These are phyloP conservation scores for Phaeosphaeria sp. DNA, from an alignment of 2,329 filamentous ascomycete genomes.

Conservation along the genomic window DNA sequence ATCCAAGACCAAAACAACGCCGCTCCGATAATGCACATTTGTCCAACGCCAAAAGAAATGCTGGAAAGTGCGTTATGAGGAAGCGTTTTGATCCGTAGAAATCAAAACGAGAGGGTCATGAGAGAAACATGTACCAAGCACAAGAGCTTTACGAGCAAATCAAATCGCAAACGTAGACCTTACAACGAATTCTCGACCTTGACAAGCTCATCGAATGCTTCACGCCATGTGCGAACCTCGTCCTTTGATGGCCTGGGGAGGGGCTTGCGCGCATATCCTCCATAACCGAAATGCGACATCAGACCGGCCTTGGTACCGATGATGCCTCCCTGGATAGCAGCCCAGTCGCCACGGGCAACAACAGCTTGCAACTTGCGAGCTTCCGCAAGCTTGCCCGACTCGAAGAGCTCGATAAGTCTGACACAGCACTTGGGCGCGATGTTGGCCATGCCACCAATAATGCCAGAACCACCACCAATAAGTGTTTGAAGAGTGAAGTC, in stretches of 20 bases:
- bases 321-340: slow-evolving; percentile 71
- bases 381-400: slow-evolving; percentile 64
- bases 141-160: background rate
- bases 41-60: slow-evolving; percentile 31
- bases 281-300: slow-evolving; percentile 69
- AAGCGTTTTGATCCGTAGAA: background rate
- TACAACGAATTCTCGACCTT: slow-evolving; percentile 49
- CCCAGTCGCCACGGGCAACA: slow-evolving; percentile 72
- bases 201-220: slow-evolving; percentile 55
- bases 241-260: slow-evolving; percentile 58
- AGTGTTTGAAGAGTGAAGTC: slow-evolving; percentile 77
- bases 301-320: slow-evolving; percentile 72
- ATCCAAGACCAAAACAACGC: slow-evolving; percentile 22
- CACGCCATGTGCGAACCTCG: slow-evolving; percentile 49
- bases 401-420: slow-evolving; percentile 65
- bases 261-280: slow-evolving; percentile 65
- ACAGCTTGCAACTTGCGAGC: slow-evolving; percentile 70
- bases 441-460: slow-evolving; percentile 76
- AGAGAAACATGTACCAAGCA: background rate
- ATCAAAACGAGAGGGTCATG: background rate
- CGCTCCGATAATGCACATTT: slow-evolving; percentile 26
- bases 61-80: background rate
- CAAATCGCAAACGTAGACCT: background rate
- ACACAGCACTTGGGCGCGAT: slow-evolving; percentile 71
- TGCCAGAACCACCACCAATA: slow-evolving; percentile 72